Evolutionary conservation across 345 rosid genomes (phyloP).

Genomic region (Acer saccharum): DNA sequence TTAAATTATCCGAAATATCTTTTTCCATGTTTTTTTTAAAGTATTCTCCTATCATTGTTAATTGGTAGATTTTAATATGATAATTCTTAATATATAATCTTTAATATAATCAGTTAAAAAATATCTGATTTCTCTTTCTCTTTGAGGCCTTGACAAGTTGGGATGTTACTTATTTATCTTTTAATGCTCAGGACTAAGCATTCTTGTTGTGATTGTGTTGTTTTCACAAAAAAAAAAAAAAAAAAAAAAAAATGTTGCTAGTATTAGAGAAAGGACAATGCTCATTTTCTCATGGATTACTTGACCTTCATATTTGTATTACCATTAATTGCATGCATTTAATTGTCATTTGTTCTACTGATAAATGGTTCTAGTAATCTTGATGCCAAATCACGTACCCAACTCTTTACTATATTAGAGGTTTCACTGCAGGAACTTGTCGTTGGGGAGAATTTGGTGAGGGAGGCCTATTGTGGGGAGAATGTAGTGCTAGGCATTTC

Average conservation of each 20-base stretch:
- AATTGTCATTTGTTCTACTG: neutral
- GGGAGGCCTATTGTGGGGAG: constrained; percentile 98
- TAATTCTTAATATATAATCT: too few relatives aligned
- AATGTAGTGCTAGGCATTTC: constrained; percentile 70
- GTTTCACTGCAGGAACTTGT: constrained; percentile 62
- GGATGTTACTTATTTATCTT: neutral
- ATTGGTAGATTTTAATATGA: too few relatives aligned
- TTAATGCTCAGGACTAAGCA: neutral
- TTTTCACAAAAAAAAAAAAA: too few relatives aligned
- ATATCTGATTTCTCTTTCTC: neutral
- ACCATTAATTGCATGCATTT: neutral
- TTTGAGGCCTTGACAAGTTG: neutral
- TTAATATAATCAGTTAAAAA: too few relatives aligned
- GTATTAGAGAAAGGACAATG: neutral
- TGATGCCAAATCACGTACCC: neutral
- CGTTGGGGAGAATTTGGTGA: constrained; percentile 99
- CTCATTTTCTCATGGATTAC: neutral
- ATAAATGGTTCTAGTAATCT: neutral
- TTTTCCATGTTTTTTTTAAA: neutral
- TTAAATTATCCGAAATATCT: neutral
- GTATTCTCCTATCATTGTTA: too few relatives aligned
- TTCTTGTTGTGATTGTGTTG: neutral
- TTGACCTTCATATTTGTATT: neutral
- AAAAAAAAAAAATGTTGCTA: neutral
- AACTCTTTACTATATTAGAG: constrained; percentile 10